These are phyloP conservation scores for Brassica hybrid DNA, from an alignment of 441 rosid genomes.

Conservation along the genomic window DNA sequence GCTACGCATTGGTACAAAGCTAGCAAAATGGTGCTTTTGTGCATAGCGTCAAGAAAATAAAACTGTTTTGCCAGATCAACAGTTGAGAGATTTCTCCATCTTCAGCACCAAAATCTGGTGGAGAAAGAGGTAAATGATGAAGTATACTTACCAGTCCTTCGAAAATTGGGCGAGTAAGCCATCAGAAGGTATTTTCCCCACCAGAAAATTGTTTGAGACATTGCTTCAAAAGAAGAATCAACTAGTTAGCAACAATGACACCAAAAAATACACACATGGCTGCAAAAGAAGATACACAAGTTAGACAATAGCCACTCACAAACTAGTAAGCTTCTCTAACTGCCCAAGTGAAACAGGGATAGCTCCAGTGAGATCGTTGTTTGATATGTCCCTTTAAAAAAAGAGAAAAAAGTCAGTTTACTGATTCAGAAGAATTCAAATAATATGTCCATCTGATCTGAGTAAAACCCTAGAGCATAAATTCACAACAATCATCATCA, in stretches of 20 bases:
- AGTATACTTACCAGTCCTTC: conserved; percentile 69
- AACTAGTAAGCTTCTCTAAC: conserved; percentile 54
- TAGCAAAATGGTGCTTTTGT: background rate
- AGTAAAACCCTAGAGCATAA: conserved; percentile 19
- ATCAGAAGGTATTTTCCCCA: conserved; percentile 79
- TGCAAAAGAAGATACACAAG: background rate
- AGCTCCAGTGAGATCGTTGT: conserved; percentile 72
- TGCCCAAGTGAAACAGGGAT: conserved; percentile 82
- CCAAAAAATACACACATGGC: background rate
- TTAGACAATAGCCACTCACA: conserved; percentile 61
- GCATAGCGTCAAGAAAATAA: background rate
- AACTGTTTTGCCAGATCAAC: background rate
- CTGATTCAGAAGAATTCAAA: conserved; percentile 12
- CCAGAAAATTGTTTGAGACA: conserved; percentile 83
- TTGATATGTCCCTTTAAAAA: conserved; percentile 68
- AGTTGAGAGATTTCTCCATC: background rate
- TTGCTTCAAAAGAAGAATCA: conserved; percentile 44
- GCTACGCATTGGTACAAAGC: background rate
- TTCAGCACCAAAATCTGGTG: background rate
- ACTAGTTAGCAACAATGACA: conserved; percentile 33
- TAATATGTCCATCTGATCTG: conserved; percentile 6
- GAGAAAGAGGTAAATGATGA: conserved; percentile 11
- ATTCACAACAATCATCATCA: conserved; percentile 21
- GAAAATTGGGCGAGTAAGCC: conserved; percentile 65
- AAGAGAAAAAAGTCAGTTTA: background rate